Evolutionary conservation across 2,329 filamentous ascomycete species (phyloP).

Genomic region (Ophidiomyces ophidiicola): DNA sequence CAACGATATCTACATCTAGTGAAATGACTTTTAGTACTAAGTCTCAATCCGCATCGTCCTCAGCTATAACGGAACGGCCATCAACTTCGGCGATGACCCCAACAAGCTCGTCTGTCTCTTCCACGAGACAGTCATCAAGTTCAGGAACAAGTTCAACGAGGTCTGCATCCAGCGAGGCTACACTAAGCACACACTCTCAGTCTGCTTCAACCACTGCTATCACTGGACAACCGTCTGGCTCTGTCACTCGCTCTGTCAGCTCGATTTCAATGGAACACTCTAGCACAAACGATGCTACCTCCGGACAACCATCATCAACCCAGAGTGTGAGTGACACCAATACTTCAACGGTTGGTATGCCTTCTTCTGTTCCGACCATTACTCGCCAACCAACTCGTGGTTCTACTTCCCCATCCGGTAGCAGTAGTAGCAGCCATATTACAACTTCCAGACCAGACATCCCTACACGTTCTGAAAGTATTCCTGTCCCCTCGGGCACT

Average conservation of each 20-base stretch:
- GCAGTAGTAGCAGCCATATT: no score
- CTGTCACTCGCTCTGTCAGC: no score
- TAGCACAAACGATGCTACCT: no score
- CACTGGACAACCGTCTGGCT: background rate
- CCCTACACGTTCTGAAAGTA: background rate
- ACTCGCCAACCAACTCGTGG: no score
- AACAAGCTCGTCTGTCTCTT: background rate
- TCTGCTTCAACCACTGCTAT: background rate
- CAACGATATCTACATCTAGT: background rate
- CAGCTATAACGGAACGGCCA: no score
- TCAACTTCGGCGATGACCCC: background rate
- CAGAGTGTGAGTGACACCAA: no score
- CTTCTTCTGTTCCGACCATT: no score
- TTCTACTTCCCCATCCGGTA: no score
- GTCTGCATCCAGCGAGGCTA: background rate
- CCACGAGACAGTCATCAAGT: background rate
- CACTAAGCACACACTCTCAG: constrained; percentile 6
- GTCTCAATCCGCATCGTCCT: no score
- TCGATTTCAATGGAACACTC: background rate
- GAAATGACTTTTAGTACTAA: background rate
- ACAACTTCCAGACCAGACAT: no score
- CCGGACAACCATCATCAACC: no score
- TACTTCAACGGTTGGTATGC: no score
- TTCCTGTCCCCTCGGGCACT: background rate
- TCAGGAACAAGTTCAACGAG: background rate